Percentiles rank a stretch among this genome's conserved stretches.
Conservation (phyloP, 805 yeast species). For the Metschnikowia orientalis region DNA sequence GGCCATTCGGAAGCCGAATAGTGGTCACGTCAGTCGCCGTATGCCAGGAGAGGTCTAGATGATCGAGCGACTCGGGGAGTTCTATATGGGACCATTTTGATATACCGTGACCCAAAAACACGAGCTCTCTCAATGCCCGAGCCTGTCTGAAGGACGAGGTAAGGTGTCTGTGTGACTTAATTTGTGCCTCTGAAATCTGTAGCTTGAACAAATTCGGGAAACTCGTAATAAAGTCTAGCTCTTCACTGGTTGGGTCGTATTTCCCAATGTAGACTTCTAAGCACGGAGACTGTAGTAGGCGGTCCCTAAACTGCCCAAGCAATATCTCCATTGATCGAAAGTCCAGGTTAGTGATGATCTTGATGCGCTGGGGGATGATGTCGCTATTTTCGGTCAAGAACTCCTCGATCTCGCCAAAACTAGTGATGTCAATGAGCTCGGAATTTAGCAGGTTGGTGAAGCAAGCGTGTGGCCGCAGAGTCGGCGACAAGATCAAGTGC, state of each 20-base stretch:
- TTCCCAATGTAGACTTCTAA: conserved; percentile 30
- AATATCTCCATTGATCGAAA: conserved; percentile 25
- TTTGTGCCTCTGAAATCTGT: conserved; percentile 26
- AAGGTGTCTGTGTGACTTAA: conserved; percentile 9
- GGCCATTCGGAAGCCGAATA: conserved; percentile 20
- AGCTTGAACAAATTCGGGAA: conserved; percentile 26
- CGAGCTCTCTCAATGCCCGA: conserved; percentile 21
- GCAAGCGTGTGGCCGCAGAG: conserved; percentile 21
- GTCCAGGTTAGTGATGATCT: conserved; percentile 30
- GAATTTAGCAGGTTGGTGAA: conserved; percentile 8
- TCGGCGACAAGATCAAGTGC: conserved; percentile 32
- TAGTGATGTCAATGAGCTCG: conserved; percentile 18
- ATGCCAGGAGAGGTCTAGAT: conserved; percentile 37
- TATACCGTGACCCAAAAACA: conserved; percentile 31
- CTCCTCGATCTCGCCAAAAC: conserved; percentile 30
- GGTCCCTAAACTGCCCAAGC: conserved; percentile 17
- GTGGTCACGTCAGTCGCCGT: conserved; percentile 22
- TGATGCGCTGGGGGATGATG: conserved; percentile 24
- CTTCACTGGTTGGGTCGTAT: conserved; percentile 18
- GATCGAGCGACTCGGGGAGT: conserved; percentile 25
- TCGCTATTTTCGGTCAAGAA: conserved; percentile 28
- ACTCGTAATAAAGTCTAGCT: conserved; percentile 22
- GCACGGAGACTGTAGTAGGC: conserved; percentile 14
- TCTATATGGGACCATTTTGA: conserved; percentile 24
- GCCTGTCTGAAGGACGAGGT: conserved; percentile 9